Conservation (phyloP, 2,329 filamentous ascomycete species). For the Aspergillus persii region DNA sequence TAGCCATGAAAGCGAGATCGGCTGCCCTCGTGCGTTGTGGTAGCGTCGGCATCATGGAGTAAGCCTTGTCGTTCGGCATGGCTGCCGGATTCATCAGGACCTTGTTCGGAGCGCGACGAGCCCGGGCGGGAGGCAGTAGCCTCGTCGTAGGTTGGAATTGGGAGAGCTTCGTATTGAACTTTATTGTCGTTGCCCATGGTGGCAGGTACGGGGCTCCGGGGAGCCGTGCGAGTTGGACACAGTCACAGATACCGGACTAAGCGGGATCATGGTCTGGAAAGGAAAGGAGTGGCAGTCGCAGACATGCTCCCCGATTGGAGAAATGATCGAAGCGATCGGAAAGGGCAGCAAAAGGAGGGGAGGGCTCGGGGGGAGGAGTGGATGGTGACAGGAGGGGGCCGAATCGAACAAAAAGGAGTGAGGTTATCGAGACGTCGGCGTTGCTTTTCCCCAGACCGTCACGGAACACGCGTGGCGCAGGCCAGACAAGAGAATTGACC, state of each 20-base stretch:
- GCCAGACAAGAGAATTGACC: slow-evolving; percentile 9
- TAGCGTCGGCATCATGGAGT: slow-evolving; percentile 54
- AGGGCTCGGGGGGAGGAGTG: not conserved
- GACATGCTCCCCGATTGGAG: slow-evolving; percentile 26
- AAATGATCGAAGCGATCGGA: not conserved
- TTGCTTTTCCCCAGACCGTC: slow-evolving; percentile 6
- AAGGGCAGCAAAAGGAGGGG: slow-evolving; percentile 8
- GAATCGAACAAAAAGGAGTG: slow-evolving; percentile 3
- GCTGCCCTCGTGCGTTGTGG: slow-evolving; percentile 36
- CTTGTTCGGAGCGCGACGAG: slow-evolving; percentile 50
- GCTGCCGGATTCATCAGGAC: slow-evolving; percentile 61
- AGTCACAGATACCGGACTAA: slow-evolving; percentile 27
- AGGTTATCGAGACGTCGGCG: slow-evolving; percentile 3
- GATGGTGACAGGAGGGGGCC: slow-evolving; percentile 1
- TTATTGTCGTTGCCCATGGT: slow-evolving; percentile 53
- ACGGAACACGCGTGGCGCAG: slow-evolving; percentile 13
- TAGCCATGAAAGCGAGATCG: slow-evolving; percentile 59
- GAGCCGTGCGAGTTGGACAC: slow-evolving; percentile 32
- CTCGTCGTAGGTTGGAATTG: slow-evolving; percentile 83
- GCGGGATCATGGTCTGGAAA: slow-evolving; percentile 40
- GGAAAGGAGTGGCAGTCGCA: slow-evolving; percentile 30
- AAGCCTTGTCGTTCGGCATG: slow-evolving; percentile 77
- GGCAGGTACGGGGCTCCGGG: slow-evolving; percentile 28
- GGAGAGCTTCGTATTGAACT: slow-evolving; percentile 59
- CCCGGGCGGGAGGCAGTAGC: slow-evolving; percentile 61